Evolutionary conservation across 768 basidiomycete genomes (phyloP), one percentile per base, ranked within the genome.

Genomic region (Mrakia blollopis): DNA sequence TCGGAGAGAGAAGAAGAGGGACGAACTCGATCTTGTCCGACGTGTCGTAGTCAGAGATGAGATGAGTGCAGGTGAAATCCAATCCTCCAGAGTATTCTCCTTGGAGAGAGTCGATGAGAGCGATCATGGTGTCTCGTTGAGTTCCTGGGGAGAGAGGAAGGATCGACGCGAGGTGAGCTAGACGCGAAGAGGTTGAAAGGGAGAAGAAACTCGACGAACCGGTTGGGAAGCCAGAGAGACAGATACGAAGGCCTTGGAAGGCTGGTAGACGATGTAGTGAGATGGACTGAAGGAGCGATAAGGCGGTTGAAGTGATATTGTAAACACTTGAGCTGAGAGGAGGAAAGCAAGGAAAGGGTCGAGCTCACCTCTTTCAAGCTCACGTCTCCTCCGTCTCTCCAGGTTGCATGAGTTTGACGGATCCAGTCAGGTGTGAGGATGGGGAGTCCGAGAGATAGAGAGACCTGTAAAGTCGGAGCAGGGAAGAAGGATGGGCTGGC

Each of bases 401-500:
- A 96, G 37, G 88, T 84, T 2, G 87, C 84, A 84, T 94, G 89
- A 78, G 87, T 87, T 6, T 90, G 89, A 0, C 84, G 83, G 35
- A 98, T 88, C 94, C 93, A 98, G 0, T 88, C 87, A 0, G 92
- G 89, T 41, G 85, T 84, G 80, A 96, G 86, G 74, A 97, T 91
- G 0, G 92, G 92, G 63, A 95, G 88, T 75, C 90, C 88, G 68
- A 89, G 87, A 81, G 91, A 89, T 30, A 97, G 81, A 0, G 94
- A 93, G 80, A 91, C 94, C 93, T 96, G 73, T 30, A 10, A 14
- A 9, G 7, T 11, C 44, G 44, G 11, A 35, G 35, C 37, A 21
- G 30, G 18, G 7, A 61, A 35, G 32, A 35, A 35, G 14, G 21
- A 23, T 60, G 39, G 60, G 32, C n/a, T 30, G 13, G 16, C 47